Evolutionary conservation across 225 moss, liverwort and hornwort species (phyloP).

Genomic region (Polytrichum formosum): DNA sequence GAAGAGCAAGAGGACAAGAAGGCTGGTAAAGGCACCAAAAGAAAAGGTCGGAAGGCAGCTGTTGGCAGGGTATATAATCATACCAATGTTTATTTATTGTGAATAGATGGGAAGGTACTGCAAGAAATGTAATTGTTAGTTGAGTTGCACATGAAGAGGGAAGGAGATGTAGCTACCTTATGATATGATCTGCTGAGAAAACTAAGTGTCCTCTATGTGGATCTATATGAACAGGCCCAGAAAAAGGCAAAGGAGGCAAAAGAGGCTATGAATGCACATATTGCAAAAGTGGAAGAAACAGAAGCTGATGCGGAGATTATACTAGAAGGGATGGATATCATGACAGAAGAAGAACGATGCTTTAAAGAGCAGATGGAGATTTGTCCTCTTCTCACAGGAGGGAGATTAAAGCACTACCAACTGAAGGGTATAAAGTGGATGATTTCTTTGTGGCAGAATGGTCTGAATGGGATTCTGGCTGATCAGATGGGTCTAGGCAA

Average conservation of each 20-base stretch:
- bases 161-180: no score
- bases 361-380: constrained; percentile 70
- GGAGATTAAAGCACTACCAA: constrained; percentile 74
- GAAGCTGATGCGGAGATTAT: constrained; percentile 26
- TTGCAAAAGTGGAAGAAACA: constrained; percentile 42
- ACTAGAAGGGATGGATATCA: constrained; percentile 26
- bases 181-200: no score
- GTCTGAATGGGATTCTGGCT: constrained; percentile 91
- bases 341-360: constrained; percentile 67
- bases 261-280: constrained; percentile 48
- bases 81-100: no score
- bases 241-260: constrained; percentile 42
- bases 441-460: constrained; percentile 98
- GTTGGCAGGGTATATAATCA: constrained; percentile 27
- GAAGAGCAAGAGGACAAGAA: constrained; percentile 14
- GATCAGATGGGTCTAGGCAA: constrained; percentile 99
- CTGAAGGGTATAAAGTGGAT: constrained; percentile 96
- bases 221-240: constrained; percentile 30
- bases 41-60: constrained; percentile 38
- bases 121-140: no score
- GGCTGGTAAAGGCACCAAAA: constrained; percentile 30
- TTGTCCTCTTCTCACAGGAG: constrained; percentile 79
- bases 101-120: no score
- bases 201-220: neutral
- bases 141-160: no score